Evolutionary conservation across 2,329 filamentous ascomycete species (phyloP), one percentile per base, ranked within the genome.

Genomic region (Cercospora janseana): DNA sequence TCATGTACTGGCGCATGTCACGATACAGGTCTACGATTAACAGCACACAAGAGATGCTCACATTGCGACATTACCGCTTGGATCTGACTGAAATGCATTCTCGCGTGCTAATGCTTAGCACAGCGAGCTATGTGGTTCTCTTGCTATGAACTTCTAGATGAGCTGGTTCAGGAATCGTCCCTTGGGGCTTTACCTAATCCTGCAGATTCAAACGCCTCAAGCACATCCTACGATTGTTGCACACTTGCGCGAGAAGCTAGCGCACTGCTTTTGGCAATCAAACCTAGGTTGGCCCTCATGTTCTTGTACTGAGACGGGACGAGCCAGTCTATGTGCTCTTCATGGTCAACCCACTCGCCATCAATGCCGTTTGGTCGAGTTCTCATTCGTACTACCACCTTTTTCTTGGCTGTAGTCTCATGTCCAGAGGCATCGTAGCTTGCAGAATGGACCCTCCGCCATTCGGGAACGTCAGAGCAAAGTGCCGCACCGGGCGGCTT

Each of bases 401-500:
- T 49, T 15, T 49, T 44, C 18, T 54, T 58, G 4, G 51, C 47
- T 3, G 27, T 10, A n/a, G 49, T 28, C 8, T 50, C 49, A 15
- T 57, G 32, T 12, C 58, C 52, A 57, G 58, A 63, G 4, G 57
- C 54, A 29, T 64, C 59, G 26, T 65, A 61, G 1, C 51, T 56
- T 8, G 58, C 51, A 9, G 49, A 54, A 40, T 64, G 60, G 3
- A 66, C 50, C 5, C 64, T 57, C 21, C 58, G 55, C 62, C 62
- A 65, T 23, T 66, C 64, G 15, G 63, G 63, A 10, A 66, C 62
- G 24, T 66, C 64, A 24, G 53, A 49, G 41, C 60, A 63, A 4
- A 49, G 26, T 6, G 59, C 46, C 12, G 54, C 34, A 5, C 48
- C 44, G 34, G 48, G 27, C 8, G 27, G 20, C 31, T 45, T 54